Evolutionary conservation across 768 basidiomycete species (phyloP).

Genomic region (Rhizopogon vesiculosus): DNA sequence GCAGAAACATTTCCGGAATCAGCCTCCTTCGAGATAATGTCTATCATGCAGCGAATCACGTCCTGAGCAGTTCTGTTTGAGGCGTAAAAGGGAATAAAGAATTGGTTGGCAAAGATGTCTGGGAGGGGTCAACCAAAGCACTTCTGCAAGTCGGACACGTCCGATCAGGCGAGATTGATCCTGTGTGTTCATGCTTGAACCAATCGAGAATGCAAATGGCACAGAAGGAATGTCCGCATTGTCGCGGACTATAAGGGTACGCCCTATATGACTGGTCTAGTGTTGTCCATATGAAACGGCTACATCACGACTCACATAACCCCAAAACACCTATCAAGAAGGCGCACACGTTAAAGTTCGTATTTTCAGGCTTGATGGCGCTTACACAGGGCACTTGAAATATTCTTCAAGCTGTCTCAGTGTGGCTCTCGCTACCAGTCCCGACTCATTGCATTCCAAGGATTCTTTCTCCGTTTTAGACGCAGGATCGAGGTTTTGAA

Average conservation of each 20-base stretch:
- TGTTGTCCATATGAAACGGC: no score
- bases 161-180: constrained; percentile 12
- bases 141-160: constrained; percentile 60
- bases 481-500: no score
- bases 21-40: constrained; percentile 41
- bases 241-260: constrained; percentile 48
- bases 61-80: constrained; percentile 53
- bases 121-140: constrained; percentile 44
- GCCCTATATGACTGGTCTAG: constrained; percentile 27
- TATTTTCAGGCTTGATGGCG: constrained; percentile 5
- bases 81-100: constrained; percentile 60
- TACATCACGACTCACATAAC: constrained; percentile 35
- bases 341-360: constrained; percentile 7
- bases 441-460: no score
- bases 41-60: constrained; percentile 46
- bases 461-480: no score
- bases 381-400: constrained; percentile 61
- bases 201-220: constrained; percentile 61
- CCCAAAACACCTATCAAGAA: constrained; percentile 51
- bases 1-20: constrained; percentile 24
- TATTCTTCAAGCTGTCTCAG: constrained; percentile 56
- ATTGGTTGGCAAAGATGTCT: constrained; percentile 42
- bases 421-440: constrained; percentile 14
- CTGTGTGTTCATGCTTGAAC: constrained; percentile 60
- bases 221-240: constrained; percentile 70